Conservation (phyloP, 2,329 filamentous ascomycete genomes). For the Aspergillus ustus region DNA sequence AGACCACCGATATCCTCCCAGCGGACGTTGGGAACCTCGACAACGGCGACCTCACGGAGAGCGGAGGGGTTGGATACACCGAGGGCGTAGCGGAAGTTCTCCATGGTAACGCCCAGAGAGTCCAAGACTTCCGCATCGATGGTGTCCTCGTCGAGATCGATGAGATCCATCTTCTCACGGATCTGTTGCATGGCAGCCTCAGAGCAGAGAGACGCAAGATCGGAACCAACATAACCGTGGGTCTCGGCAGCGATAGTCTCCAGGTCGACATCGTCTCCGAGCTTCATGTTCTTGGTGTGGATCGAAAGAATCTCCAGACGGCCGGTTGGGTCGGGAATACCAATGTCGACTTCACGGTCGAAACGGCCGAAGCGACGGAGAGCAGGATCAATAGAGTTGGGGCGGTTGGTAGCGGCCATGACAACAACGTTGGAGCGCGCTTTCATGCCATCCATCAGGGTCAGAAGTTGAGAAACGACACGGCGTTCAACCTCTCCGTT, state of each 20-base stretch:
- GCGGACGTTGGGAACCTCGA: conserved; percentile 98
- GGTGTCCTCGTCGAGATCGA: conserved; percentile 97
- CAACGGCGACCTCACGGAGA: conserved; percentile 96
- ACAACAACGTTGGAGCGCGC: conserved; percentile 97
- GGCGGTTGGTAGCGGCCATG: conserved; percentile 98
- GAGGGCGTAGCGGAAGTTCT: conserved; percentile 99
- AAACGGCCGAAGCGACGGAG: conserved; percentile 98
- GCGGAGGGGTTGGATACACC: conserved; percentile 98
- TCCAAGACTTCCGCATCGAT: conserved; percentile 98
- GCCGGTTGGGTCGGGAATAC: conserved; percentile 95
- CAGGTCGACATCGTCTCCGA: conserved; percentile 93
- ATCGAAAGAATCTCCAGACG: conserved; percentile 99
- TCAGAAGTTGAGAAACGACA: conserved; percentile 95
- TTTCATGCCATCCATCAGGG: conserved; percentile 99
- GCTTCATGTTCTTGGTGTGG: conserved; percentile 99
- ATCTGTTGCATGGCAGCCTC: conserved; percentile 99
- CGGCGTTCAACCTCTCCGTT: conserved; percentile 98
- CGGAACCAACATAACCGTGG: conserved; percentile 98
- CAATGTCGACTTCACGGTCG: conserved; percentile 98
- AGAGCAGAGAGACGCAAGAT: conserved; percentile 96
- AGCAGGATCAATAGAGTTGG: conserved; percentile 97
- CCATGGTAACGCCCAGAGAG: conserved; percentile 98
- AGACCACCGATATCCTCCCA: conserved; percentile 99
- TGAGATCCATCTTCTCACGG: conserved; percentile 99
- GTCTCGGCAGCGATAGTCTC: conserved; percentile 97